Base-by-base conservation (phyloP, 2,329 filamentous ascomycete genomes). In the Sphaerulina vaccinii region DNA sequence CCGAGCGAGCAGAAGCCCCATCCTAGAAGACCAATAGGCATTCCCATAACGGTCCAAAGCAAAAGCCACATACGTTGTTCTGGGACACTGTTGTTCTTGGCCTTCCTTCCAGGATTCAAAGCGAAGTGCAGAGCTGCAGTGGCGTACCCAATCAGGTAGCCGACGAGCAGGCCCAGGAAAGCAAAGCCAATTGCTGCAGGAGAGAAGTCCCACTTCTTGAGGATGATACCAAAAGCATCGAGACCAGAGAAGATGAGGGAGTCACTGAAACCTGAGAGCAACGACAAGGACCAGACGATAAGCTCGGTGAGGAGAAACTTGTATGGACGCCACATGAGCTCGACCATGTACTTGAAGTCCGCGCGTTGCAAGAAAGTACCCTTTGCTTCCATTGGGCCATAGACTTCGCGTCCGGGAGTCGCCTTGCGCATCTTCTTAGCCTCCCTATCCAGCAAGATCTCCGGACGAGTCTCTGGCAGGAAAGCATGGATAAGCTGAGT, bases 231-330 rank as follows among this genome's bases (percentile, higher is more conserved):
- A 60, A 88, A 90, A 0, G 82, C 86, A 66, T 89, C 84, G 48
- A 89, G 82, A 66, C 86, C 87, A 75, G 87, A 87, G 73, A 89
- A 90, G 70, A 89, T 88, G 3, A 90, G 78, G 2, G 85, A 85
- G 53, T 89, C 86, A 8, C 80, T 83, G 73, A 89, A 89, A 24
- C 86, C 86, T 2, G 80, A 85, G 4, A 89, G 80, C 0, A 89
- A 76, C 1, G 86, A 88, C 4, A 89, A 74, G 32, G 79, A 81
- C 13, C 86, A 73, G 9, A 89, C 86, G 51, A 90, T 90, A 3
- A 87, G 86, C 70, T 90, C 87, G 1, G 81, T 86, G 27, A 86
- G 57, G 66, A 89, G 86, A 82, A 89, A 87, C 62, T 79, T 79
- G 70, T 88, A 89, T 0, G 86, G 85, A 0, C 85, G 81, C 23